A percentile compares a stretch with the other conserved stretches of the same genome.
phyloP scores from a whole-genome alignment of 2,329 filamentous ascomycete genomes.

The Stemphylium lycopersici region DNA sequence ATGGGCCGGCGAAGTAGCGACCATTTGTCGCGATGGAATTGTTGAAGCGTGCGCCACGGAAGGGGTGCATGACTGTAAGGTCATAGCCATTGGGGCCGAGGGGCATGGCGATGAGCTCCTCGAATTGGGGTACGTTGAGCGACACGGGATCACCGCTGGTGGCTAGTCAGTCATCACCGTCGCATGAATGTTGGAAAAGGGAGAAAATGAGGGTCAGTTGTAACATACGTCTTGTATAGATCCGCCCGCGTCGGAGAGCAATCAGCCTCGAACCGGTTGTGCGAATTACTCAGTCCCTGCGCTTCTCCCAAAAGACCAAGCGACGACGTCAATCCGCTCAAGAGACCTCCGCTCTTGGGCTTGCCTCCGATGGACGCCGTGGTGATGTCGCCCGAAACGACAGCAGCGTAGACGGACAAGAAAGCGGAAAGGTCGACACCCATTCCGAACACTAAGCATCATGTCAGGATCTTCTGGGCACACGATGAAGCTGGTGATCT shows the following conservation, averaged over 20 bases:
- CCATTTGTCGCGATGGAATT: constrained; percentile 22
- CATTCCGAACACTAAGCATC: constrained; percentile 24
- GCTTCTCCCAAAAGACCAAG: constrained; percentile 18
- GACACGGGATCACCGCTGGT: neutral
- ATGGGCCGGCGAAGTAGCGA: constrained; percentile 18
- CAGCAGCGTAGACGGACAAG: constrained; percentile 18
- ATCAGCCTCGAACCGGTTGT: constrained; percentile 24
- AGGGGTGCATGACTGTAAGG: constrained; percentile 5
- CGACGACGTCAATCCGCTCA: constrained; percentile 20
- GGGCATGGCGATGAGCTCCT: constrained; percentile 2
- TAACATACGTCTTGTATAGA: constrained; percentile 3
- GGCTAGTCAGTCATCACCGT: neutral
- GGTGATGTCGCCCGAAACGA: constrained; percentile 17
- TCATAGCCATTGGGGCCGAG: neutral
- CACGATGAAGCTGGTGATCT: too few species aligned
- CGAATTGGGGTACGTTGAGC: neutral
- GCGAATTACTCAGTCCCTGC: constrained; percentile 18
- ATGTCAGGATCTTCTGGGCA: neutral
- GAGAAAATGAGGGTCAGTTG: too few species aligned
- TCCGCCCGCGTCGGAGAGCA: constrained; percentile 19
- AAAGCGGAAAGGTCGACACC: constrained; percentile 20
- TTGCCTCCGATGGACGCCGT: constrained; percentile 19
- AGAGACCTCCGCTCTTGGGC: constrained; percentile 15
- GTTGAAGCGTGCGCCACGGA: constrained; percentile 26
- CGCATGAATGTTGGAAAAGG: neutral